Base-by-base conservation (phyloP, 1,139 yeast species). In the Magnusiomyces sp. region DNA sequence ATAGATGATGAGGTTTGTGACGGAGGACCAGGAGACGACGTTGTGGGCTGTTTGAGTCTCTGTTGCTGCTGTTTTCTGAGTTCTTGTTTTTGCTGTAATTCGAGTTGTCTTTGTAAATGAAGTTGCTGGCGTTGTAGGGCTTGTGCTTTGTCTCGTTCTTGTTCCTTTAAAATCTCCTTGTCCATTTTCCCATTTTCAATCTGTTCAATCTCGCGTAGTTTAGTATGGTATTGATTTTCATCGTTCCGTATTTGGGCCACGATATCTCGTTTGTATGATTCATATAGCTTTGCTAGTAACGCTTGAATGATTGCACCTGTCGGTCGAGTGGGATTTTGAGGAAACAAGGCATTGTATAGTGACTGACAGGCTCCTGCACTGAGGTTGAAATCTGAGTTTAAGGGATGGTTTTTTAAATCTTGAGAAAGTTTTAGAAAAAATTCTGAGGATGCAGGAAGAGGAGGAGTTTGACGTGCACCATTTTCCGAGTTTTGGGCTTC, bases 161-260 rank as follows among this genome's bases (percentile, higher is more conserved):
- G 47, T 36, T 61, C 65, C 29, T 57, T 56, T 20, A 60, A 48
- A 33, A 65, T 50, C 46, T 62, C 62, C 1, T 53, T 52, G 52
- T 69, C 71, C 62, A 69, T 54, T 47, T 64, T 62, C 1, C 73
- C 73, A 20, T 58, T 58, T 41, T 65, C 70, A 29, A 70, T 66
- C 41, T 58, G 59, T 29, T 61, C 63, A 19, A 70, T 66, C 48
- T 70, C 72, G 2, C 58, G 54, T 19, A 63, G 52, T 43, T 61
- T 59, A 23, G 54, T 59, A 14, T 55, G 54, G 51, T 61, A 69
- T 13, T 59, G 61, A 34, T 56, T 56, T 53, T 70, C 74, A 46
- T 66, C 69, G 5, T 61, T 58, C 36, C 59, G 58, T 36, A 70
- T 64, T 46, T 62, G 62, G 11, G 53, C 48, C 11, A 59, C 55